These are phyloP conservation scores for Phytopythium litorale DNA, from an alignment of 352 stramenopile genomes.

Conservation along the genomic window DNA sequence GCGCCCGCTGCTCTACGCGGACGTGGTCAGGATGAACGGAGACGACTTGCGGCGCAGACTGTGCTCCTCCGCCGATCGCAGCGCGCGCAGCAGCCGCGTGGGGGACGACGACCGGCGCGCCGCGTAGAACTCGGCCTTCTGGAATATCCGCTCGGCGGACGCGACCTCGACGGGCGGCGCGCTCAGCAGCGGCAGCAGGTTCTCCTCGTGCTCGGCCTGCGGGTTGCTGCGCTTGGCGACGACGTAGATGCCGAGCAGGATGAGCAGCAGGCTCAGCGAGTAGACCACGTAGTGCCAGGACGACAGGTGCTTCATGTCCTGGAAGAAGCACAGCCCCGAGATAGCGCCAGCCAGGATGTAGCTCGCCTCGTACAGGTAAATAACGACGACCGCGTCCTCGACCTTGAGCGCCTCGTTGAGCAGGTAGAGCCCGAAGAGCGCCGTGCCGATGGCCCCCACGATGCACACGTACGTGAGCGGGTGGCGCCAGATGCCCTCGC, in stretches of 20 bases:
- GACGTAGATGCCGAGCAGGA: slow-evolving; percentile 71
- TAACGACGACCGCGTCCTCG: slow-evolving; percentile 78
- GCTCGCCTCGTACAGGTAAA: slow-evolving; percentile 81
- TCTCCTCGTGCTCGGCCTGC: slow-evolving; percentile 37
- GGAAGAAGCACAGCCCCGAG: slow-evolving; percentile 78
- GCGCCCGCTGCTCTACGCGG: not conserved
- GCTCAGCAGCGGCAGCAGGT: slow-evolving; percentile 52
- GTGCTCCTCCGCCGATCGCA: slow-evolving; percentile 1
- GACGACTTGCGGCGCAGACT: not conserved
- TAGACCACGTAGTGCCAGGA: slow-evolving; percentile 75
- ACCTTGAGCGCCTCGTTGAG: slow-evolving; percentile 79
- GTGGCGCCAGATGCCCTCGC: slow-evolving; percentile 38
- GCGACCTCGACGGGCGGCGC: slow-evolving; percentile 41
- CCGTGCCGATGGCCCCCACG: slow-evolving; percentile 50
- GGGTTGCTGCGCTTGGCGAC: slow-evolving; percentile 50
- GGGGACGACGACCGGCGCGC: slow-evolving; percentile 25
- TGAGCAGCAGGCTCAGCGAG: slow-evolving; percentile 60
- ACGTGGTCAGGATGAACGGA: not conserved
- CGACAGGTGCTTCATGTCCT: slow-evolving; percentile 63
- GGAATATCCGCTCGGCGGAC: slow-evolving; percentile 45
- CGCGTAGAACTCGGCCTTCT: slow-evolving; percentile 52
- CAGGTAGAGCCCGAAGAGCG: slow-evolving; percentile 63
- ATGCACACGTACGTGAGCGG: slow-evolving; percentile 74
- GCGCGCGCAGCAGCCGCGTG: slow-evolving; percentile 15
- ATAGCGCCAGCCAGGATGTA: slow-evolving; percentile 74